phyloP scores from a whole-genome alignment of 768 basidiomycete genomes.

The Hebeloma cylindrosporum region DNA sequence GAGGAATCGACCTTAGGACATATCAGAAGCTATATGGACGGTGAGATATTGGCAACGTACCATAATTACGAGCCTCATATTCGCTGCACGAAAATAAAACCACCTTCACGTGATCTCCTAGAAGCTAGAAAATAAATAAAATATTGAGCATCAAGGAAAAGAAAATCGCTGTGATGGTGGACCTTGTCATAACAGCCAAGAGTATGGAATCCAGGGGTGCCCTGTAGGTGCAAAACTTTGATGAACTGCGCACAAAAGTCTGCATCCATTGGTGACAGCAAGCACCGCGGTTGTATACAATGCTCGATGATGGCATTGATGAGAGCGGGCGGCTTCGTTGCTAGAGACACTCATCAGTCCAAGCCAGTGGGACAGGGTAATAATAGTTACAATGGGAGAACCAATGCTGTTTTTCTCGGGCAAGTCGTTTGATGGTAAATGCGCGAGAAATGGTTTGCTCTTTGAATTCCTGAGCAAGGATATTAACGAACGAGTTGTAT shows the following conservation, averaged over 20 bases:
- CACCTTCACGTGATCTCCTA: slow-evolving; percentile 81
- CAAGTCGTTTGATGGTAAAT: slow-evolving; percentile 75
- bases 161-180: slow-evolving; percentile 10
- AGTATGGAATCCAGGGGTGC: slow-evolving; percentile 88
- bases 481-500: slow-evolving; percentile 57
- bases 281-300: slow-evolving; percentile 88
- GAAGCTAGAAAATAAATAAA: slow-evolving; percentile 53
- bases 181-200: slow-evolving; percentile 85
- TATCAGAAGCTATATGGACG: slow-evolving; percentile 4
- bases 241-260: slow-evolving; percentile 92
- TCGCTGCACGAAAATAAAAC: slow-evolving; percentile 93
- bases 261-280: slow-evolving; percentile 96
- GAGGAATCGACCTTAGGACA: slow-evolving; percentile 75
- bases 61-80: slow-evolving; percentile 94
- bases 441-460: slow-evolving; percentile 70
- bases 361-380: background rate
- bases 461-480: slow-evolving; percentile 68
- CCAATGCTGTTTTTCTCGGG: slow-evolving; percentile 81
- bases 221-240: slow-evolving; percentile 80
- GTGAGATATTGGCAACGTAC: slow-evolving; percentile 38
- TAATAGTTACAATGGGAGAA: slow-evolving; percentile 58
- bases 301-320: slow-evolving; percentile 76
- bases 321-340: slow-evolving; percentile 48
- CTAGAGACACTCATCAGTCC: slow-evolving; percentile 25
- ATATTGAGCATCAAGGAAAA: slow-evolving; percentile 2